Evolutionary conservation across 305 asterid genomes (phyloP).

Genomic region (Plantago coronopus): DNA sequence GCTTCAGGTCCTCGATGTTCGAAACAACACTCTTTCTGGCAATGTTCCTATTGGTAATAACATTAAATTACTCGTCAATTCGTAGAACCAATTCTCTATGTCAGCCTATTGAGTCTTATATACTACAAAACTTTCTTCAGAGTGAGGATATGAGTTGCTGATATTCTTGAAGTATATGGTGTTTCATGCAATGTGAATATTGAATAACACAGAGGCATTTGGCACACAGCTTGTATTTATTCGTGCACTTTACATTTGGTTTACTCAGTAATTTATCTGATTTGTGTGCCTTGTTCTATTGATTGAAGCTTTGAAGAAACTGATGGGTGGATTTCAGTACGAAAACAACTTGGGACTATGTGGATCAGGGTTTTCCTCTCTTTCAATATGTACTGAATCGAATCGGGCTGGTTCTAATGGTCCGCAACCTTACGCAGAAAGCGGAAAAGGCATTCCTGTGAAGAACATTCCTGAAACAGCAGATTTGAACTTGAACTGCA

Average conservation of each 20-base stretch:
- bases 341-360: constrained; percentile 72
- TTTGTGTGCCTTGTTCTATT: constrained; percentile 18
- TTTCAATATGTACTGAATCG: constrained; percentile 45
- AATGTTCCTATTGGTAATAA: constrained; percentile 80
- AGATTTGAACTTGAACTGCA: constrained; percentile 62
- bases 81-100: neutral
- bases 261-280: constrained; percentile 3
- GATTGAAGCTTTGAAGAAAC: constrained; percentile 71
- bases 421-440: constrained; percentile 59
- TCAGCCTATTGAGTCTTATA: neutral
- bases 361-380: constrained; percentile 62
- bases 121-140: too few relatives aligned
- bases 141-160: too few relatives aligned
- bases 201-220: neutral
- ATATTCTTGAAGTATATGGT: too few relatives aligned
- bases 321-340: constrained; percentile 64
- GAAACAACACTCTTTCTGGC: constrained; percentile 80
- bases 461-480: constrained; percentile 82
- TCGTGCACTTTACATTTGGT: too few relatives aligned
- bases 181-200: too few relatives aligned
- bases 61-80: neutral
- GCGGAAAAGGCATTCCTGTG: constrained; percentile 37
- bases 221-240: too few relatives aligned
- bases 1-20: constrained; percentile 68
- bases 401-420: constrained; percentile 37